Conservation (phyloP, 371 early-diverging fungal species). For the Lichtheimia ornata region DNA sequence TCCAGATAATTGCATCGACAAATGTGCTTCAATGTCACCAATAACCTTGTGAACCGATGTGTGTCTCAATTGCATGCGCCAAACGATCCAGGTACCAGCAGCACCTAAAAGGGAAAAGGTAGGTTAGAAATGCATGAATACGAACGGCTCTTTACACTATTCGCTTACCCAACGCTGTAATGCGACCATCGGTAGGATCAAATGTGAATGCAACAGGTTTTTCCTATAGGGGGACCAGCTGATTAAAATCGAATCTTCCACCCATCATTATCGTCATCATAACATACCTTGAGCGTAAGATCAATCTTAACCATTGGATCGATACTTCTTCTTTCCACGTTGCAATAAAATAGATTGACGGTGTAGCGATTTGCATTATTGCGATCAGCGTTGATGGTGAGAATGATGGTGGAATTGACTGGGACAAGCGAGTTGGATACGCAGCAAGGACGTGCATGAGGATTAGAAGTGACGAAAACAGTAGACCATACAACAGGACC, state of each 20-base stretch:
- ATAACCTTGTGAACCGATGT: conserved; percentile 33
- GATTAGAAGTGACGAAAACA: conserved; percentile 45
- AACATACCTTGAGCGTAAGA: conserved; percentile 22
- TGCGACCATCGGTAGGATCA: conserved; percentile 47
- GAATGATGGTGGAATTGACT: conserved; percentile 46
- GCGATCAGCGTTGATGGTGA: conserved; percentile 29
- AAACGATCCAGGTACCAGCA: conserved; percentile 41
- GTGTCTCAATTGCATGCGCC: conserved; percentile 36
- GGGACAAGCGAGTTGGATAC: conserved; percentile 56
- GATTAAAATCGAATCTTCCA: neutral
- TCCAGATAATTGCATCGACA: conserved; percentile 28
- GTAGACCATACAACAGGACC: conserved; percentile 49
- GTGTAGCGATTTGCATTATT: conserved; percentile 23
- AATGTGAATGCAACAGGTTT: conserved; percentile 53
- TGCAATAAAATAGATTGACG: conserved; percentile 46
- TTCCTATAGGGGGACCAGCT: conserved; percentile 8
- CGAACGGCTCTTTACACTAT: neutral
- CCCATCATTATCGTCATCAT: neutral
- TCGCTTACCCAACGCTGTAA: conserved; percentile 44
- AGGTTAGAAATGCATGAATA: neutral
- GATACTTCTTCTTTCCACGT: conserved; percentile 54
- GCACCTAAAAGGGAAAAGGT: conserved; percentile 8
- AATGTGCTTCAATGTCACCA: conserved; percentile 24
- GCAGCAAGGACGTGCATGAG: conserved; percentile 40
- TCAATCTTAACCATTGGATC: conserved; percentile 32